Conservation (phyloP, 805 yeast species). For the Nakazawaea pomicola region DNA sequence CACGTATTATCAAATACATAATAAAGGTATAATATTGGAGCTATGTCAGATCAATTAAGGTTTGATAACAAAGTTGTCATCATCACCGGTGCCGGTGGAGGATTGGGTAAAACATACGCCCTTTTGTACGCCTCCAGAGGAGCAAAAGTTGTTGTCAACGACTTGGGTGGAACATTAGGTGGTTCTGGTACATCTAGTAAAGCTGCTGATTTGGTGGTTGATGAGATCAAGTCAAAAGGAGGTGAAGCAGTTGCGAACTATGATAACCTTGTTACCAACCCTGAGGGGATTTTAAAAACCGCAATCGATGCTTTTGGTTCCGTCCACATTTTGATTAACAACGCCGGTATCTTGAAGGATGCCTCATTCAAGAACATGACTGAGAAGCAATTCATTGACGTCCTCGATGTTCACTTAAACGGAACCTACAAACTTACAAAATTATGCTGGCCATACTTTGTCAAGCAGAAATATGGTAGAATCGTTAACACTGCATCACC, state of each 20-base stretch:
- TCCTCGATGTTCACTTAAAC: conserved; percentile 80
- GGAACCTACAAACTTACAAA: conserved; percentile 83
- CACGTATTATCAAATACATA: neutral
- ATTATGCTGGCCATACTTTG: conserved; percentile 91
- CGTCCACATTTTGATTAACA: conserved; percentile 84
- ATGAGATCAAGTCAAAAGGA: conserved; percentile 70
- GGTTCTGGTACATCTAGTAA: conserved; percentile 67
- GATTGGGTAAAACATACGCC: conserved; percentile 86
- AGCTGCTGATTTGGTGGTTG: conserved; percentile 87
- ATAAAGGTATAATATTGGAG: conserved; percentile 21
- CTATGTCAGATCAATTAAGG: conserved; percentile 26
- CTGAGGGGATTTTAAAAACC: conserved; percentile 78
- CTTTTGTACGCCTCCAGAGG: conserved; percentile 84
- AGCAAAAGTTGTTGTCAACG: conserved; percentile 93
- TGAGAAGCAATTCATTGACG: conserved; percentile 71
- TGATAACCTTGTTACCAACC: conserved; percentile 79
- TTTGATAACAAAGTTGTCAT: conserved; percentile 86
- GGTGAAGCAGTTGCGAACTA: conserved; percentile 92
- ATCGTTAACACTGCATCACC: conserved; percentile 93
- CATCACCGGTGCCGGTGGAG: conserved; percentile 97
- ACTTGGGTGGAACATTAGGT: conserved; percentile 76
- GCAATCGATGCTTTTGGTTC: conserved; percentile 86
- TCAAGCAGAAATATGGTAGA: conserved; percentile 82
- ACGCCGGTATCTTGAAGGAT: conserved; percentile 94
- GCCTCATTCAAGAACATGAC: conserved; percentile 82